A percentile compares a stretch with the other conserved stretches of the same genome.
Evolutionary conservation across 805 yeast species (phyloP).

Genomic region (Brettanomyces custersianus): DNA sequence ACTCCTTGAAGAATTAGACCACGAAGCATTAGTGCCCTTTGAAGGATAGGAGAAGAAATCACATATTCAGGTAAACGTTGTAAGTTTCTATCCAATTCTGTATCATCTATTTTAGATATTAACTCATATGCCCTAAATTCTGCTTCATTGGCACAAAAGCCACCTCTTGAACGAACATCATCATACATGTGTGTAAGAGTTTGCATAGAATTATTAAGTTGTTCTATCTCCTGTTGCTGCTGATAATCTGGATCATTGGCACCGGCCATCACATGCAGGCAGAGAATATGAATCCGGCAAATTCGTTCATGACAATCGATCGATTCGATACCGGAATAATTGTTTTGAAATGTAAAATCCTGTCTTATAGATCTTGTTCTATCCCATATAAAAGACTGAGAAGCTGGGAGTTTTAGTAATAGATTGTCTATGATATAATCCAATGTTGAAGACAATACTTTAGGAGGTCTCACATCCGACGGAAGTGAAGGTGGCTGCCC

Average conservation of each 20-base stretch:
- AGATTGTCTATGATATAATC: slow-evolving; percentile 61
- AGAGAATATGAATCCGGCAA: slow-evolving; percentile 77
- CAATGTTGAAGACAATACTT: slow-evolving; percentile 54
- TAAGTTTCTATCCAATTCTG: slow-evolving; percentile 70
- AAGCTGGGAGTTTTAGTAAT: slow-evolving; percentile 62
- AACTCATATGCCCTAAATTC: slow-evolving; percentile 88
- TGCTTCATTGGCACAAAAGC: slow-evolving; percentile 72
- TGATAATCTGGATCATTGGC: slow-evolving; percentile 59
- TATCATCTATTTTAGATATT: slow-evolving; percentile 70
- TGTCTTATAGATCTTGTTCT: slow-evolving; percentile 94
- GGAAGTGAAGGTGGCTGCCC: slow-evolving; percentile 98
- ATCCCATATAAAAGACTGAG: slow-evolving; percentile 94
- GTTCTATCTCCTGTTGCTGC: slow-evolving; percentile 93
- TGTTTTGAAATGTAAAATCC: slow-evolving; percentile 93
- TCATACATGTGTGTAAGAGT: slow-evolving; percentile 81
- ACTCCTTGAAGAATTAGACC: slow-evolving; percentile 56
- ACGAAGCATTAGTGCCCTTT: slow-evolving; percentile 64
- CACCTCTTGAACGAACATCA: slow-evolving; percentile 65
- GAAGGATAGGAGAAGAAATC: slow-evolving; percentile 47
- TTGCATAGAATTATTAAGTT: slow-evolving; percentile 83
- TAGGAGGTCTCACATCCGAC: slow-evolving; percentile 94
- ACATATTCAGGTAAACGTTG: slow-evolving; percentile 58
- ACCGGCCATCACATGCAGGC: slow-evolving; percentile 81
- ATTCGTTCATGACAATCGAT: slow-evolving; percentile 87
- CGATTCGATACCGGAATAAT: slow-evolving; percentile 88